Conservation (phyloP, 2,329 filamentous ascomycete genomes). For the Lasiodiplodia citricola region DNA sequence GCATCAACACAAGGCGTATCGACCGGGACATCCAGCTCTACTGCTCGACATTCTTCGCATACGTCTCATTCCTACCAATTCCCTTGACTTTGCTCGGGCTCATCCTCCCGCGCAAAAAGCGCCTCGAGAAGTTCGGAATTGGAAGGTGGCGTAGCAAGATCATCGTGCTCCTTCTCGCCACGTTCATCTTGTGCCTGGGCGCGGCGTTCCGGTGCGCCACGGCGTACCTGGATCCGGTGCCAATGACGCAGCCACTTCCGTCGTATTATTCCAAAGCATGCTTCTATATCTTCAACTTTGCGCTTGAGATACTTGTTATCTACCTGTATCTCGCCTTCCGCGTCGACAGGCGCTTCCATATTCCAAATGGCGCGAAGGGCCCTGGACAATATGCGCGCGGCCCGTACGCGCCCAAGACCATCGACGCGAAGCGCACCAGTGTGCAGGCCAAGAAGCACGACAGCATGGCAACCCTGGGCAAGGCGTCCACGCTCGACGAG, state of each 20-base stretch:
- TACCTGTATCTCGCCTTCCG: slow-evolving; percentile 69
- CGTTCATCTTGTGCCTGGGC: slow-evolving; percentile 68
- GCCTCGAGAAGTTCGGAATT: slow-evolving; percentile 65
- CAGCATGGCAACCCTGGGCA: slow-evolving; percentile 19
- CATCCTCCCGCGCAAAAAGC: slow-evolving; percentile 49
- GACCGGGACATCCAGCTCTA: slow-evolving; percentile 70
- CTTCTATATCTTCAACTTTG: slow-evolving; percentile 83
- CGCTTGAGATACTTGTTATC: slow-evolving; percentile 73
- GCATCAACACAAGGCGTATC: slow-evolving; percentile 53
- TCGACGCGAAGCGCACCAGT: slow-evolving; percentile 11
- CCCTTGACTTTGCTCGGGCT: slow-evolving; percentile 58
- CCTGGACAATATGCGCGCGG: slow-evolving; percentile 53
- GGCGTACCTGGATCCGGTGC: slow-evolving; percentile 55
- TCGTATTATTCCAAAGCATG: slow-evolving; percentile 74
- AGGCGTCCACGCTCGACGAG: slow-evolving; percentile 19
- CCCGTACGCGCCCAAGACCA: background rate
- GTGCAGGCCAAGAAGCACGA: slow-evolving; percentile 21
- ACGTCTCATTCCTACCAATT: slow-evolving; percentile 71
- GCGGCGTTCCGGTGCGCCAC: slow-evolving; percentile 71
- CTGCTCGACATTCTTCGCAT: slow-evolving; percentile 64
- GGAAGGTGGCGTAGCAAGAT: slow-evolving; percentile 72
- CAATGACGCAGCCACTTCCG: slow-evolving; percentile 60
- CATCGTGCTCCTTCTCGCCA: slow-evolving; percentile 64
- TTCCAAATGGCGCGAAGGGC: slow-evolving; percentile 71
- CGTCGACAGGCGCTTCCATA: slow-evolving; percentile 76